Evolutionary conservation across 129 eudicot species (phyloP), one percentile per base, ranked within the genome.

Genomic region (Pittosporum tobira): DNA sequence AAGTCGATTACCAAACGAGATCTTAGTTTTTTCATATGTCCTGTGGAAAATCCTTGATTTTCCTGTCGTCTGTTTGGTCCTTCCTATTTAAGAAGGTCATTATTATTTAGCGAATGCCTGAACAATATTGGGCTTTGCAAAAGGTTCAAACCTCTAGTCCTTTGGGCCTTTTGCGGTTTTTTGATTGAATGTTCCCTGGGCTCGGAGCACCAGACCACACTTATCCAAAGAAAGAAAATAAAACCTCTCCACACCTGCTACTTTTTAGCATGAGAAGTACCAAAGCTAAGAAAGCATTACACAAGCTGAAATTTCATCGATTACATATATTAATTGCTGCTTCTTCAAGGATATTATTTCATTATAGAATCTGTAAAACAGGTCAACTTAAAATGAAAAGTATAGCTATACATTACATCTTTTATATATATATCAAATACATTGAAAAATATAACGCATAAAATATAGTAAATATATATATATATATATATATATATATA

Each of bases 361-460:
- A 31, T 30, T 19, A 12, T 55, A 30, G 60, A 44, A 18, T 44
- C 60, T 30, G 25, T 30, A 31, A 55, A 55, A 55, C 44, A 55
- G 43, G 60, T 55, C 44, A 55, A n/a, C n/a, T n/a, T n/a, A n/a
- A n/a, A n/a, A n/a, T n/a, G n/a, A n/a, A n/a, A n/a, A n/a, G n/a
- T n/a, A n/a, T n/a, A n/a, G n/a, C n/a, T n/a, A n/a, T n/a, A n/a
- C n/a, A n/a, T n/a, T n/a, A n/a, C n/a, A n/a, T n/a, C n/a, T n/a
- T n/a, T n/a, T n/a, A n/a, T n/a, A n/a, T n/a, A n/a, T n/a, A n/a
- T n/a, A n/a, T n/a, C n/a, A n/a, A n/a, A n/a, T n/a, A n/a, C n/a
- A n/a, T n/a, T n/a, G n/a, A n/a, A n/a, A n/a, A n/a, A n/a, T n/a
- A n/a, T n/a, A n/a, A n/a, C n/a, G n/a, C n/a, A n/a, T n/a, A n/a